These are phyloP conservation scores for Paecilomyces variotii DNA, from an alignment of 2,329 filamentous ascomycete species.

Conservation along the genomic window DNA sequence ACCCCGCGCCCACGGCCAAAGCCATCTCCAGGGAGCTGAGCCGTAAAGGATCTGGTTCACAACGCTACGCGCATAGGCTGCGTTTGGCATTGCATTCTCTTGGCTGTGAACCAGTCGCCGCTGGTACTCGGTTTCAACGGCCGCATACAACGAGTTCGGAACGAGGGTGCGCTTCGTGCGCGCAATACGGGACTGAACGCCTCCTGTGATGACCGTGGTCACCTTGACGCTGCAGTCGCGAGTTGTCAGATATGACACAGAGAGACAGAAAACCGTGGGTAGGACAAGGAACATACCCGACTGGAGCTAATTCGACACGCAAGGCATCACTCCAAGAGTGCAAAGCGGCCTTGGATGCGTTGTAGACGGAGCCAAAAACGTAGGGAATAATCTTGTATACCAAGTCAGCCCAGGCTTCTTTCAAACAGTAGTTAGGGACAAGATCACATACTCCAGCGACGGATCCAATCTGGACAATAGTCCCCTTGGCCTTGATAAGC, in stretches of 20 bases:
- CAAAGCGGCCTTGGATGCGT: slow-evolving; percentile 52
- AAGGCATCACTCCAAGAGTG: slow-evolving; percentile 52
- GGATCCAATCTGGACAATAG: slow-evolving; percentile 40
- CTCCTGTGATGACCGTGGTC: slow-evolving; percentile 50
- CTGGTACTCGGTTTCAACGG: slow-evolving; percentile 45
- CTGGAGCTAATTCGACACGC: slow-evolving; percentile 49
- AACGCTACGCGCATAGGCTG: slow-evolving; percentile 48
- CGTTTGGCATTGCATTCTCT: slow-evolving; percentile 43
- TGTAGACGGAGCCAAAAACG: slow-evolving; percentile 44
- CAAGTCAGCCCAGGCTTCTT: background rate
- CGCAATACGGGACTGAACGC: slow-evolving; percentile 52
- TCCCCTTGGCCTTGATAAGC: slow-evolving; percentile 39
- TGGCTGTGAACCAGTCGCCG: slow-evolving; percentile 47
- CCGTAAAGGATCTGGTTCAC: slow-evolving; percentile 45
- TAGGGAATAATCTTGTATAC: slow-evolving; percentile 32
- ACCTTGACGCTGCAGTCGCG: slow-evolving; percentile 38
- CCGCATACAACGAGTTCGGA: slow-evolving; percentile 43
- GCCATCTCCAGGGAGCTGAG: slow-evolving; percentile 38
- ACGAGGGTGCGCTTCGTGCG: slow-evolving; percentile 43
- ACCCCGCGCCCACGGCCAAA: slow-evolving; percentile 41
- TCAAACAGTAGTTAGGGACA: background rate
- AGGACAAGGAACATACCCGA: slow-evolving; percentile 22
- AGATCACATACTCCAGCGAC: slow-evolving; percentile 26
- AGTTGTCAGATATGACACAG: background rate
- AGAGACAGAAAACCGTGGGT: background rate